phyloP scores from a whole-genome alignment of 805 yeast species.

The Cyberlindnera meyerae region DNA sequence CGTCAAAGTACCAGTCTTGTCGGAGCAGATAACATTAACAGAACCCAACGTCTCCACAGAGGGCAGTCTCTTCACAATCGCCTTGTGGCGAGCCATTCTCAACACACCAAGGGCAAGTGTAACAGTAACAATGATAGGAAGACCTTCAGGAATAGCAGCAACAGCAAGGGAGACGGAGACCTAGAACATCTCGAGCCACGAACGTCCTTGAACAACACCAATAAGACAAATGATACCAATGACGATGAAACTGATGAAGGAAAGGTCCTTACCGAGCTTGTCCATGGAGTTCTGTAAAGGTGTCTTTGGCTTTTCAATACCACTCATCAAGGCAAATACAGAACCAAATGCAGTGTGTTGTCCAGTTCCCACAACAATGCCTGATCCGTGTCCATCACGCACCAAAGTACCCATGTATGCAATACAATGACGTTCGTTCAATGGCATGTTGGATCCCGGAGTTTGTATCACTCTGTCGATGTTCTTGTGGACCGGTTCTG shows the following conservation, averaged over 20 bases:
- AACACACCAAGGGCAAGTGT: constrained; percentile 94
- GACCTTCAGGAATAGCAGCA: constrained; percentile 98
- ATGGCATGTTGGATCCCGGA: constrained; percentile 38
- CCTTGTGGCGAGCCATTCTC: constrained; percentile 92
- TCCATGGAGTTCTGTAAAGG: constrained; percentile 97
- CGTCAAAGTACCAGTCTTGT: constrained; percentile 87
- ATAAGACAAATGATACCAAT: constrained; percentile 89
- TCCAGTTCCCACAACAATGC: constrained; percentile 90
- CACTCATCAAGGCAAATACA: constrained; percentile 92
- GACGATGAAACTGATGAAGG: constrained; percentile 75
- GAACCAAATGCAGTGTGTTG: constrained; percentile 87
- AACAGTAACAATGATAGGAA: constrained; percentile 96
- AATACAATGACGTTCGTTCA: constrained; percentile 67
- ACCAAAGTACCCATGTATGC: constrained; percentile 98
- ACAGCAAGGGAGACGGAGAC: constrained; percentile 96
- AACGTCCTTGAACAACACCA: constrained; percentile 87
- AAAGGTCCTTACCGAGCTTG: constrained; percentile 85
- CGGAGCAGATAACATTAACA: constrained; percentile 89
- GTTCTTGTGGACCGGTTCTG: constrained; percentile 73
- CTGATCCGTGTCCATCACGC: constrained; percentile 92
- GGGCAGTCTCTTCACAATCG: constrained; percentile 90
- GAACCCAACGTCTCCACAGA: constrained; percentile 94
- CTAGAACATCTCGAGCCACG: constrained; percentile 97
- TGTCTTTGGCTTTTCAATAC: constrained; percentile 95
- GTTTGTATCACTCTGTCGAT: constrained; percentile 38